Conservation (phyloP, 2,329 filamentous ascomycete genomes). For the Colletotrichum tofieldiae region DNA sequence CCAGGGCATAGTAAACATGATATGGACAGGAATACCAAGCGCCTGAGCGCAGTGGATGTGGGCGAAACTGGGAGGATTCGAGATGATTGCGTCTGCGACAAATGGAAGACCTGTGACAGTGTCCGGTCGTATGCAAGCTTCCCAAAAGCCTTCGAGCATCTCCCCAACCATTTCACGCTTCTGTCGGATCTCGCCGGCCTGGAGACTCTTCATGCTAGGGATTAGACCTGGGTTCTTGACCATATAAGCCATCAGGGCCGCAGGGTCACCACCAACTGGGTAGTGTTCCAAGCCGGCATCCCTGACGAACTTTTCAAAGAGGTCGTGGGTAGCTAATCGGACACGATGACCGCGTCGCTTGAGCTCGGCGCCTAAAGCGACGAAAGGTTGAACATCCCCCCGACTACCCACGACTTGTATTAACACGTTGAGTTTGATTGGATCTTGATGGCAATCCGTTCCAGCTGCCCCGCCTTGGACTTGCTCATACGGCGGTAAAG, state of each 20-base stretch:
- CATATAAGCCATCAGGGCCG: slow-evolving; percentile 53
- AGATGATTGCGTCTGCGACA: slow-evolving; percentile 63
- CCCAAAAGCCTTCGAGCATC: slow-evolving; percentile 46
- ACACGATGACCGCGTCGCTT: slow-evolving; percentile 64
- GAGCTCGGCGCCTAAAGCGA: slow-evolving; percentile 66
- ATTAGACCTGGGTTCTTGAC: slow-evolving; percentile 49
- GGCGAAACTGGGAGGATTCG: slow-evolving; percentile 61
- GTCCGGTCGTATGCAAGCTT: slow-evolving; percentile 44
- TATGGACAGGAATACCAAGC: slow-evolving; percentile 58
- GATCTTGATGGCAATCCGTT: slow-evolving; percentile 50
- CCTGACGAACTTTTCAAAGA: slow-evolving; percentile 63
- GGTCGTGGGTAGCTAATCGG: slow-evolving; percentile 65
- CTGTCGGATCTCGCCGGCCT: slow-evolving; percentile 46
- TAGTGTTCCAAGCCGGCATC: slow-evolving; percentile 65
- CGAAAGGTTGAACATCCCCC: slow-evolving; percentile 71
- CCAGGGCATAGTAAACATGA: slow-evolving; percentile 77
- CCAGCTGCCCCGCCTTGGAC: neutral
- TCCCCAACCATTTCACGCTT: slow-evolving; percentile 46
- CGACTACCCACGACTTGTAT: slow-evolving; percentile 69
- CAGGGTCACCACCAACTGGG: slow-evolving; percentile 65
- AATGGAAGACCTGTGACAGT: slow-evolving; percentile 51
- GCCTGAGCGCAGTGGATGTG: slow-evolving; percentile 62
- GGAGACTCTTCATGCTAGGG: slow-evolving; percentile 46
- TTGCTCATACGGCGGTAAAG: neutral
- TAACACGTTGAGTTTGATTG: slow-evolving; percentile 61